Conservation (phyloP, 139 green algal genomes). For the Chlorella vulgaris region DNA sequence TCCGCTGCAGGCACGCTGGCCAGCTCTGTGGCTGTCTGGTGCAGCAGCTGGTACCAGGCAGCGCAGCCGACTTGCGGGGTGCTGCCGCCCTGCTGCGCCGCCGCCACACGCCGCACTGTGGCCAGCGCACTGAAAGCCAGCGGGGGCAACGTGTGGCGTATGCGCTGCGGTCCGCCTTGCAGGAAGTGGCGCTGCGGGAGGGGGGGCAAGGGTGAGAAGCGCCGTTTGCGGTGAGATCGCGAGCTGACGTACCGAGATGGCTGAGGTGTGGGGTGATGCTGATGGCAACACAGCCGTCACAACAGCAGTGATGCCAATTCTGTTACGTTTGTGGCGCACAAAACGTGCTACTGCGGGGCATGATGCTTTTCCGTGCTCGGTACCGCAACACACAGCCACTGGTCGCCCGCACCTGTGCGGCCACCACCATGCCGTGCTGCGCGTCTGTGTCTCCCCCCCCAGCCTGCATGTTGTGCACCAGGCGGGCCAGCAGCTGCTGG, state of each 20-base stretch:
- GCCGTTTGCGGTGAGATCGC: no score
- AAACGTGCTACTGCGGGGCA: background rate
- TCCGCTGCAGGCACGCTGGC: constrained; percentile 49
- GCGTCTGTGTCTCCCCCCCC: constrained; percentile 50
- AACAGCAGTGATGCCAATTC: no score
- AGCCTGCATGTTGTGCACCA: constrained; percentile 83
- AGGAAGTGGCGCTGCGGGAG: constrained; percentile 13
- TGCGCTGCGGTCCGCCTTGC: constrained; percentile 69
- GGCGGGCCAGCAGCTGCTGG: constrained; percentile 84
- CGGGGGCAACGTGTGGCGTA: constrained; percentile 80
- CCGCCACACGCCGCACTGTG: constrained; percentile 14
- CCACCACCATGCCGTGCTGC: constrained; percentile 76
- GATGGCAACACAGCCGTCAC: no score
- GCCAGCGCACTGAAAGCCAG: constrained; percentile 77
- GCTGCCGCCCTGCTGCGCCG: background rate
- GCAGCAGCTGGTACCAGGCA: constrained; percentile 46
- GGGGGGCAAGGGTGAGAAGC: constrained; percentile 3
- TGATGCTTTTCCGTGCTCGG: no score
- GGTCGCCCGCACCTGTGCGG: constrained; percentile 46
- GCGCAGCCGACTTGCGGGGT: background rate
- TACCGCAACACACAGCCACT: background rate
- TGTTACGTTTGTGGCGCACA: no score
- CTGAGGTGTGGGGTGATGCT: no score
- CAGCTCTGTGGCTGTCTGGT: constrained; percentile 48
- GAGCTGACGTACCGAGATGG: no score